A percentile compares a stretch with the other conserved stretches of the same genome.
phyloP scores from a whole-genome alignment of 202 grass and related monocot genomes.

The Digitaria exilis region DNA sequence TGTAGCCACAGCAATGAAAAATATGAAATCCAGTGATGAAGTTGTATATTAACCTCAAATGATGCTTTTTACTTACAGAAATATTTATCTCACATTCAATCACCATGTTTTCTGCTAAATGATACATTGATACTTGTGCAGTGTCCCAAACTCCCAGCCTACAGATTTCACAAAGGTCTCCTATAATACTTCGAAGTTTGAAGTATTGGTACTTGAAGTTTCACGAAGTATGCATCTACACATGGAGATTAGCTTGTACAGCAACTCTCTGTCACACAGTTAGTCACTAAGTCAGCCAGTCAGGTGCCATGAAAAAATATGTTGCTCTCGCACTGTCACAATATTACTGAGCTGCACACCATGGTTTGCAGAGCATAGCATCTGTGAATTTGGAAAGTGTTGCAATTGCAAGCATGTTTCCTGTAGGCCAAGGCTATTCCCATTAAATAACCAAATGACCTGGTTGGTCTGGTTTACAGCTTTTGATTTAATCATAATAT shows the following conservation, averaged over 20 bases:
- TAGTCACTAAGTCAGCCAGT: too few species aligned
- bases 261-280: neutral
- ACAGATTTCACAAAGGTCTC: neutral
- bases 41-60: too few species aligned
- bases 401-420: neutral
- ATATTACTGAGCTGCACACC: neutral
- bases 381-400: neutral
- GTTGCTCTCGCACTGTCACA: neutral
- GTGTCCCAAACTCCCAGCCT: neutral
- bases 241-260: neutral
- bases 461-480: neutral
- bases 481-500: neutral
- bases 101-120: neutral
- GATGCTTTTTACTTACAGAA: neutral
- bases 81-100: neutral
- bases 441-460: neutral
- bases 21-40: neutral
- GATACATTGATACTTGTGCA: neutral
- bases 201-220: neutral
- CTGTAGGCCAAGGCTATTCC: neutral
- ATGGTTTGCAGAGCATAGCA: slow-evolving; percentile 17
- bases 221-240: neutral
- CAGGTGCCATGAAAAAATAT: neutral
- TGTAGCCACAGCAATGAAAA: slow-evolving; percentile 7
- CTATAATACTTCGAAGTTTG: neutral